Conservation (phyloP, 495 filamentous ascomycete species). For the Umbilicaria muhlenbergii region DNA sequence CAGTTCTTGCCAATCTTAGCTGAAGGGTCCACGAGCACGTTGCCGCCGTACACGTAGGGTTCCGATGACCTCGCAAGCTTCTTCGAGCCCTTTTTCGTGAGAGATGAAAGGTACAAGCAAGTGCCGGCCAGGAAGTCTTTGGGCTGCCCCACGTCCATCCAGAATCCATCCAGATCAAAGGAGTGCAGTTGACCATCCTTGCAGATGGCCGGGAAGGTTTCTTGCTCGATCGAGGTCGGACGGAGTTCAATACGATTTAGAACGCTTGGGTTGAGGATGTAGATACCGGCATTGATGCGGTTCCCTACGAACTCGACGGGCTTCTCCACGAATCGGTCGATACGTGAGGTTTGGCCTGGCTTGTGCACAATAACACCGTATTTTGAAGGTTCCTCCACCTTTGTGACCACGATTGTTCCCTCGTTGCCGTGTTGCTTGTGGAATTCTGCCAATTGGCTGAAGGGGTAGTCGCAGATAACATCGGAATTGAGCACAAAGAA, state of each 20-base stretch:
- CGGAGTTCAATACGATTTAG: slow-evolving; percentile 87
- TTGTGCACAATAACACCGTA: slow-evolving; percentile 99
- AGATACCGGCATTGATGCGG: slow-evolving; percentile 98
- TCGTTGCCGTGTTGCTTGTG: slow-evolving; percentile 87
- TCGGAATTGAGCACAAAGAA: slow-evolving; percentile 99
- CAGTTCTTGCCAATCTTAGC: slow-evolving; percentile 98
- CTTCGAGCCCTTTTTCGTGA: slow-evolving; percentile 85
- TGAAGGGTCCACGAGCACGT: slow-evolving; percentile 88
- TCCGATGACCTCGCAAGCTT: slow-evolving; percentile 59
- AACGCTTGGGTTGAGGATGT: slow-evolving; percentile 92
- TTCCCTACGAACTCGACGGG: slow-evolving; percentile 98
- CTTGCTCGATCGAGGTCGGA: slow-evolving; percentile 98
- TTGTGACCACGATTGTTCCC: slow-evolving; percentile 97
- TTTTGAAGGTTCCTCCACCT: slow-evolving; percentile 98
- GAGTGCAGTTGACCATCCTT: slow-evolving; percentile 88
- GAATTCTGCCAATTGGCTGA: slow-evolving; percentile 70
- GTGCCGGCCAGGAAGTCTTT: slow-evolving; percentile 97
- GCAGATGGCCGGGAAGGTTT: slow-evolving; percentile 94
- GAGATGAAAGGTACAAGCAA: slow-evolving; percentile 87
- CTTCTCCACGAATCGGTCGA: slow-evolving; percentile 99
- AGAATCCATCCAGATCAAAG: slow-evolving; percentile 96
- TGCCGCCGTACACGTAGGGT: slow-evolving; percentile 83
- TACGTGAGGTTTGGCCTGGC: slow-evolving; percentile 76
- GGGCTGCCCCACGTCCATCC: slow-evolving; percentile 99
- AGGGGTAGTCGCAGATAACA: slow-evolving; percentile 96